Conservation (phyloP, 164 flowering plant species). For the Vitis cinerea region DNA sequence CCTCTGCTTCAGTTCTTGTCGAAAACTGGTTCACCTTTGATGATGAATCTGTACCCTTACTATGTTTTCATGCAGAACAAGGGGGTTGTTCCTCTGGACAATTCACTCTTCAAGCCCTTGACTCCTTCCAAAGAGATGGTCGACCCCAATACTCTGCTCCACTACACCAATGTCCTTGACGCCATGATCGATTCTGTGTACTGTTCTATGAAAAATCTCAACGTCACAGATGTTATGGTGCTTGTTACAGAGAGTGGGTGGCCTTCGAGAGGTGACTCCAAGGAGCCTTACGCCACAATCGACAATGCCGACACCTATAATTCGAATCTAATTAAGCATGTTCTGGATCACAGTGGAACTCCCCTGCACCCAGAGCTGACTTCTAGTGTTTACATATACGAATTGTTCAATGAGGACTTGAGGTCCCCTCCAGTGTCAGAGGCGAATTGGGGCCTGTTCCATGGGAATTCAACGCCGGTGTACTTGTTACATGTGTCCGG, state of each 20-base stretch:
- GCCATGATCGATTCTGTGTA: slow-evolving; percentile 91
- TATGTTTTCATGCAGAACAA: slow-evolving; percentile 96
- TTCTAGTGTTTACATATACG: slow-evolving; percentile 82
- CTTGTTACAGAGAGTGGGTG: slow-evolving; percentile 91
- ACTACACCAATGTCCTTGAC: slow-evolving; percentile 87
- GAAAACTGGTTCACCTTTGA: slow-evolving; percentile 68
- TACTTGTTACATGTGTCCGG: slow-evolving; percentile 83
- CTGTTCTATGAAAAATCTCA: slow-evolving; percentile 82
- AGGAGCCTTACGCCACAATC: slow-evolving; percentile 76
- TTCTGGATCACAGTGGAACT: slow-evolving; percentile 67
- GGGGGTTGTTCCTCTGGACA: slow-evolving; percentile 89
- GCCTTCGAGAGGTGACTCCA: slow-evolving; percentile 84
- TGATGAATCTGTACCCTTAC: slow-evolving; percentile 96
- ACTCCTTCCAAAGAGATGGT: slow-evolving; percentile 92
- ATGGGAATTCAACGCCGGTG: slow-evolving; percentile 73
- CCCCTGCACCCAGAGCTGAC: slow-evolving; percentile 87
- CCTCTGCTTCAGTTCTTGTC: slow-evolving; percentile 69
- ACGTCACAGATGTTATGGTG: slow-evolving; percentile 67
- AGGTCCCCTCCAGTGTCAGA: slow-evolving; percentile 75
- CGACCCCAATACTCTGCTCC: slow-evolving; percentile 91
- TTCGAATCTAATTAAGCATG: slow-evolving; percentile 84
- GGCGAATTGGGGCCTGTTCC: slow-evolving; percentile 89
- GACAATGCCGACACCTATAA: slow-evolving; percentile 90
- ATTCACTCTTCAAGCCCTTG: slow-evolving; percentile 72
- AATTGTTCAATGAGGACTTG: slow-evolving; percentile 89